phyloP scores from a whole-genome alignment of 106 monocot species.

The Gastrodia elata region DNA sequence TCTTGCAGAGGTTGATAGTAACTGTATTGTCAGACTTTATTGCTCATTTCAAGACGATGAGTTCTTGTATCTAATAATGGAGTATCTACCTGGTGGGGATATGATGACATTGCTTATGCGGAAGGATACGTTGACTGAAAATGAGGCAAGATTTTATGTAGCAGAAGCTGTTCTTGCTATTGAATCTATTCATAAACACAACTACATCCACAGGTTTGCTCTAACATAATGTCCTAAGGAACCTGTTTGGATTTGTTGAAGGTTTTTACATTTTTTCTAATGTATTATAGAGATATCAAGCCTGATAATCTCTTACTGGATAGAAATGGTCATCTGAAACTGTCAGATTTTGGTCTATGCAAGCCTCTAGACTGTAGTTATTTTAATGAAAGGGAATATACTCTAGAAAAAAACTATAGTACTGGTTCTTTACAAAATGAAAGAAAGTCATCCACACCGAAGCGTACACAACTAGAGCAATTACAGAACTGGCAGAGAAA shows the following conservation, averaged over 20 bases:
- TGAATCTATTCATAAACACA: conserved; percentile 97
- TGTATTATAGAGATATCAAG: conserved; percentile 83
- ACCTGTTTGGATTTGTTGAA: neutral
- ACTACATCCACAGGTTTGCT: conserved; percentile 88
- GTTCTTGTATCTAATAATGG: conserved; percentile 89
- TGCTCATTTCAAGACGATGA: conserved; percentile 63
- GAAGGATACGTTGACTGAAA: conserved; percentile 83
- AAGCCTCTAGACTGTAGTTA: conserved; percentile 77
- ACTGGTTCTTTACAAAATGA: conserved; percentile 40
- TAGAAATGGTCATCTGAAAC: conserved; percentile 77
- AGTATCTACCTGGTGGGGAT: conserved; percentile 92
- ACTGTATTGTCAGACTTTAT: conserved; percentile 35
- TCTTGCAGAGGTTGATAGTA: conserved; percentile 31
- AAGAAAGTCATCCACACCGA: conserved; percentile 37
- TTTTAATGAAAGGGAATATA: conserved; percentile 58
- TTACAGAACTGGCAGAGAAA: conserved; percentile 92
- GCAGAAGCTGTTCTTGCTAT: conserved; percentile 81
- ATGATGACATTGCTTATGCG: conserved; percentile 97
- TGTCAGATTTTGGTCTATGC: conserved; percentile 97
- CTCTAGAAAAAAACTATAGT: conserved; percentile 27
- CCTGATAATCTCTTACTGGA: conserved; percentile 95
- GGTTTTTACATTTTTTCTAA: neutral
- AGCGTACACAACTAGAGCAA: conserved; percentile 77
- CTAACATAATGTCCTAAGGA: neutral
- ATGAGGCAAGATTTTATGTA: conserved; percentile 91